phyloP scores from a whole-genome alignment of 495 filamentous ascomycete genomes.

The Astrocystis sublimbata region DNA sequence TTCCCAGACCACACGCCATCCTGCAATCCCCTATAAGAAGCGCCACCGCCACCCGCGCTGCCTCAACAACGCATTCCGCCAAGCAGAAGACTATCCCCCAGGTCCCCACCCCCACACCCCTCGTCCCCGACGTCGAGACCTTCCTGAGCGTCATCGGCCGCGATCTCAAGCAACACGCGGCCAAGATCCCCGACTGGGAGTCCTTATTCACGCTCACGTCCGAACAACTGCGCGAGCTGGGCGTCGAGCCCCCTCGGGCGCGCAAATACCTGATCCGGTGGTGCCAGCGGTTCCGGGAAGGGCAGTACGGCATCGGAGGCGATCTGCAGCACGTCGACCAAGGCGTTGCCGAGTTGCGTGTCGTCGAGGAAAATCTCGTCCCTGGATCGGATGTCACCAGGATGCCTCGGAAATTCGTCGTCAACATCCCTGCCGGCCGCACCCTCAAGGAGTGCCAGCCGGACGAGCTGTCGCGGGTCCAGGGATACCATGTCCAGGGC shows the following conservation, averaged over 20 bases:
- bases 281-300: conserved; percentile 78
- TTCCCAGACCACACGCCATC: neutral
- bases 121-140: conserved; percentile 81
- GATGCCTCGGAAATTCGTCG: conserved; percentile 46
- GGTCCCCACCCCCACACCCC: conserved; percentile 73
- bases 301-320: conserved; percentile 74
- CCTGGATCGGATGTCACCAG: conserved; percentile 28
- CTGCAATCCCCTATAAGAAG: conserved; percentile 25
- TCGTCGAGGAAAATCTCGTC: conserved; percentile 53
- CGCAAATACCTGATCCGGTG: conserved; percentile 83
- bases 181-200: conserved; percentile 87
- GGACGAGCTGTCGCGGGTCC: conserved; percentile 52
- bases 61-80: conserved; percentile 33
- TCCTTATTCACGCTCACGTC: conserved; percentile 80
- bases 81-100: conserved; percentile 40
- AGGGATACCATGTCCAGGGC: conserved; percentile 64
- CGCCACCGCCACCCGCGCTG: conserved; percentile 24
- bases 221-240: conserved; percentile 73
- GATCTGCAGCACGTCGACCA: conserved; percentile 71
- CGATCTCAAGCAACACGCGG: conserved; percentile 71
- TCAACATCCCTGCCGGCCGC: conserved; percentile 68
- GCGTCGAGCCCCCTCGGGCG: conserved; percentile 79
- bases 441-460: conserved; percentile 43
- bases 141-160: conserved; percentile 94
- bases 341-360: conserved; percentile 66